Base-by-base conservation (phyloP, 371 early-diverging fungal species). In the Lichtheimia corymbifera region DNA sequence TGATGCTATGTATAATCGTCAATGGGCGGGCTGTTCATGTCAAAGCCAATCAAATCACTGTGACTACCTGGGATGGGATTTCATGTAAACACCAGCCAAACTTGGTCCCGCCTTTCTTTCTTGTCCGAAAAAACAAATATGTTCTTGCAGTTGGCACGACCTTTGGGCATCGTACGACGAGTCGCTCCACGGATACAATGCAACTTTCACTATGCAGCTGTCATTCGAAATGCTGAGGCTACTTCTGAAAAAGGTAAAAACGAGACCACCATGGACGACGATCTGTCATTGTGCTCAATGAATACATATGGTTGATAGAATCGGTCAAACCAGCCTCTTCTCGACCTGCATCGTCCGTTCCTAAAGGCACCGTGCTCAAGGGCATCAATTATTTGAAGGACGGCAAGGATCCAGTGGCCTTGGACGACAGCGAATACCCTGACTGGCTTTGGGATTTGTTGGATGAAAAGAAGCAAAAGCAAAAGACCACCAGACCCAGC, bases 401-500 rank as follows among this genome's bases (percentile, higher is more conserved):
- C 45, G 87, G 86, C 49, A 82, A 79, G 62, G 95, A 97, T 51
- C 95, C 95, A n/a, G 80, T 95, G 12, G 96, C 97, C 2, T 80
- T 87, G 50, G 86, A 85, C 15, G 97, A 97, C 61, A 75, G 78
- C 1, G 92, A 92, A 71, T 97, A 97, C 67, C 97, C 96, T 20
- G 88, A 83, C 4, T 96, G 96, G 96, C 84, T 97, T 18, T 97
- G 96, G 96, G 87, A 85, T 25, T 76, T 96, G 57, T 74, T 91
- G 53, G 91, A 93, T 57, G 85, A 85, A 59, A 72, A 82, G 73
- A 83, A 72, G 62, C 73, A 66, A 58, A 77, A 71, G 61, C 78
- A 67, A 66, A 83, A 71, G 59, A 70, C 67, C 3, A 77, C 68
- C 50, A 67, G 84, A 67, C 80, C 81, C 28, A 20, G 67, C 50